Conservation (phyloP, 1,139 yeast genomes). For the Pichia cactophila region DNA sequence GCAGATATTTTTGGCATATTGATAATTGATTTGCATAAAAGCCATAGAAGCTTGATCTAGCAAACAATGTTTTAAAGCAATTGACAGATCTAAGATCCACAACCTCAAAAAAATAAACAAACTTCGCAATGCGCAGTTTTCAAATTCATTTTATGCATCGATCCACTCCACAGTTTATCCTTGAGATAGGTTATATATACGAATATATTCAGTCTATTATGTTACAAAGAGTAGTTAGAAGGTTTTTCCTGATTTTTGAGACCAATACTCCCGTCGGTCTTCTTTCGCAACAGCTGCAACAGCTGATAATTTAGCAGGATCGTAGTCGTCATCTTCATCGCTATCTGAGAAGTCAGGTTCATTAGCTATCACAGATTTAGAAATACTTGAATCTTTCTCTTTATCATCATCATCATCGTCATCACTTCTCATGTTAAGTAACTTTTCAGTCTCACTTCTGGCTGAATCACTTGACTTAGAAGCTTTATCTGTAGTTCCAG, state of each 20-base stretch:
- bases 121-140: too few species aligned
- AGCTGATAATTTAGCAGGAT: constrained; percentile 14
- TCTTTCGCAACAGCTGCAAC: constrained; percentile 16
- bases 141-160: too few species aligned
- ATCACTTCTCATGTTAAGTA: constrained; percentile 9
- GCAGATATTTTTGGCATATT: neutral
- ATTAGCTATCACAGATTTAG: neutral
- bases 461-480: neutral
- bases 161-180: too few species aligned
- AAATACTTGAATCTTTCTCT: neutral
- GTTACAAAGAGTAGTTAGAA: constrained; percentile 10
- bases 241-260: constrained; percentile 30
- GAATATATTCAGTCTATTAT: neutral
- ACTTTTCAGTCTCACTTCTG: constrained; percentile 6
- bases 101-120: neutral
- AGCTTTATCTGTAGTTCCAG: neutral
- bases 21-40: neutral
- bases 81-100: neutral
- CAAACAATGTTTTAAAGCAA: neutral
- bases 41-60: too few species aligned
- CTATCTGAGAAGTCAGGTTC: constrained; percentile 9
- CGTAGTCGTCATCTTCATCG: constrained; percentile 22
- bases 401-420: constrained; percentile 3
- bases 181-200: too few species aligned
- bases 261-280: constrained; percentile 39